phyloP scores from a whole-genome alignment of 306 rosid species.

The Astragalus glycyphyllos region DNA sequence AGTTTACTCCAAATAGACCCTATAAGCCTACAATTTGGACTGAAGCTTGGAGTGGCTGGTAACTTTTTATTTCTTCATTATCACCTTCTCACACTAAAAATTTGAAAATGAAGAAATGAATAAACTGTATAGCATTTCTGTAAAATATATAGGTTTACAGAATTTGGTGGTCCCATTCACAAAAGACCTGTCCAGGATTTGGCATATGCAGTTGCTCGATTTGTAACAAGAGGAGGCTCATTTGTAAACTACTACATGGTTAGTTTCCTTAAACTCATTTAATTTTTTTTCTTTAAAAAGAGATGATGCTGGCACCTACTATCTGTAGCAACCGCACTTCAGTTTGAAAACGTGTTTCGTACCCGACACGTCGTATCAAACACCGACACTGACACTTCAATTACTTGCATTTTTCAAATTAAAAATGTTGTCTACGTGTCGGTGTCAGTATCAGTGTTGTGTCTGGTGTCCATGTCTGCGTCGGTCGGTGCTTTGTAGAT shows the following conservation, averaged over 20 bases:
- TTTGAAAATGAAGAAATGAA: conserved; percentile 36
- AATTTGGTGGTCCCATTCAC: conserved; percentile 91
- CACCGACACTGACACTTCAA: too few species aligned
- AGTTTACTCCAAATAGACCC: conserved; percentile 93
- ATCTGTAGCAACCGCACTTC: too few species aligned
- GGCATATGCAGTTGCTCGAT: conserved; percentile 88
- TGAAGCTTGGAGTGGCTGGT: conserved; percentile 99
- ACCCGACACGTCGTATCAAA: too few species aligned
- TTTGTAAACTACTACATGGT: conserved; percentile 98
- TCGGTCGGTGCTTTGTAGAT: background rate
- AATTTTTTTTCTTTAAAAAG: background rate
- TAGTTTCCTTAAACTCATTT: conserved; percentile 40
- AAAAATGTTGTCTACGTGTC: too few species aligned
- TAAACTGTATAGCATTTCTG: conserved; percentile 26
- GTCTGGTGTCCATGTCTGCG: too few species aligned
- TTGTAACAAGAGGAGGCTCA: conserved; percentile 92
- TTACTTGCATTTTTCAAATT: too few species aligned
- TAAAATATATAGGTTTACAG: conserved; percentile 74
- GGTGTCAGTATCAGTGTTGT: too few species aligned
- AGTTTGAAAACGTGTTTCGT: too few species aligned
- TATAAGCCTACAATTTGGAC: conserved; percentile 97
- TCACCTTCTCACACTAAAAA: background rate
- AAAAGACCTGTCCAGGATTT: conserved; percentile 93
- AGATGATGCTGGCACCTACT: conserved; percentile 28
- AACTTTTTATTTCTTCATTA: conserved; percentile 20